A percentile compares a stretch with the other conserved stretches of the same genome.
phyloP scores from a whole-genome alignment of 805 yeast species.

The Myxozyma mucilagina region DNA sequence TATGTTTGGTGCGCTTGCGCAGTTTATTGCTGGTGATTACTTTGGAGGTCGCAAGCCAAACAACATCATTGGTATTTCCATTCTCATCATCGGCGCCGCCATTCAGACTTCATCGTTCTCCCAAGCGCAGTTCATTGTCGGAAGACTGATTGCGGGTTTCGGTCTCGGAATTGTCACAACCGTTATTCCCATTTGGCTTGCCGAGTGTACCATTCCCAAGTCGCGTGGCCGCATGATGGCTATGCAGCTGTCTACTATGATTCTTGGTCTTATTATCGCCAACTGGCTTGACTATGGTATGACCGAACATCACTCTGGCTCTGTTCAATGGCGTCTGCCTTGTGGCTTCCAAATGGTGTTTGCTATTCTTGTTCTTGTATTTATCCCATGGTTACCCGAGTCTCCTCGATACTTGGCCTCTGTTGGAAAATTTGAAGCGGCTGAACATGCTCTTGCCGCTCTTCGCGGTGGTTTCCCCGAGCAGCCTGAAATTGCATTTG shows the following conservation, averaged over 20 bases:
- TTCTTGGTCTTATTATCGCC: conserved; percentile 66
- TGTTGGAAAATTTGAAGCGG: conserved; percentile 57
- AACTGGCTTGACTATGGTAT: conserved; percentile 70
- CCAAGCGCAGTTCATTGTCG: conserved; percentile 68
- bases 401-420: conserved; percentile 71
- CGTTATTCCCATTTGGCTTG: conserved; percentile 57
- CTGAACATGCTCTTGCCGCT: conserved; percentile 59
- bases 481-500: conserved; percentile 11
- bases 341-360: conserved; percentile 63
- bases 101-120: conserved; percentile 63
- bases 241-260: conserved; percentile 70
- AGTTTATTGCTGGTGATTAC: conserved; percentile 56
- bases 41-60: conserved; percentile 61
- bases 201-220: conserved; percentile 76
- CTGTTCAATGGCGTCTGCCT: conserved; percentile 46
- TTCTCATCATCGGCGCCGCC: conserved; percentile 58
- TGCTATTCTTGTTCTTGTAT: conserved; percentile 55
- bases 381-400: conserved; percentile 62
- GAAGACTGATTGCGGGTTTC: conserved; percentile 45
- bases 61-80: conserved; percentile 53
- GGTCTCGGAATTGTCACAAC: conserved; percentile 63
- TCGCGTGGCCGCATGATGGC: conserved; percentile 69
- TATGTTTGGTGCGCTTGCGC: conserved; percentile 63
- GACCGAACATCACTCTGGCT: conserved; percentile 40
- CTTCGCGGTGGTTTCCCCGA: conserved; percentile 61